Evolutionary conservation across 768 basidiomycete species (phyloP).

Genomic region (Kwoniella sp.): DNA sequence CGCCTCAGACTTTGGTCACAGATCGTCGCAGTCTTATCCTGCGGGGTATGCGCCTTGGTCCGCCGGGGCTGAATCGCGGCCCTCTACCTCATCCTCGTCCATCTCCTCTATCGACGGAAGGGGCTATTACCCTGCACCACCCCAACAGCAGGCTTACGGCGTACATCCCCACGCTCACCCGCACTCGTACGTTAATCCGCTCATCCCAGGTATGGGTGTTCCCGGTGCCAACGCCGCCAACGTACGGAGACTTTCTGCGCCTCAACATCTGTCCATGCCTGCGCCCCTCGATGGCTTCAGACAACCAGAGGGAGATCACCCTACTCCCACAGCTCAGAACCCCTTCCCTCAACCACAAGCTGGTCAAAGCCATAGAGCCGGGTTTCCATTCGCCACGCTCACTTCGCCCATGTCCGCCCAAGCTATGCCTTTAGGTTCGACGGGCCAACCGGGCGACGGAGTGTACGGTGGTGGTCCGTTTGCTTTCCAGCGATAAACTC

Average conservation of each 20-base stretch:
- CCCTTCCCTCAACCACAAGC: conserved; percentile 28
- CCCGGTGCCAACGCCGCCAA: conserved; percentile 3
- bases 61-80: conserved; percentile 22
- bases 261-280: conserved; percentile 38
- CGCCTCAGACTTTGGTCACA: conserved; percentile 18
- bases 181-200: background rate
- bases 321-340: conserved; percentile 44
- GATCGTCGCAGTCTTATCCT: conserved; percentile 21
- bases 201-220: background rate
- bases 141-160: conserved; percentile 3
- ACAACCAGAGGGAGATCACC: conserved; percentile 31
- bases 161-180: background rate
- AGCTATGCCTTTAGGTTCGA: background rate
- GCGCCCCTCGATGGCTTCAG: conserved; percentile 27
- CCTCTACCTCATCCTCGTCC: conserved; percentile 36
- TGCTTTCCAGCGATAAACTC: conserved; percentile 36
- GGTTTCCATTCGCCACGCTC: conserved; percentile 24
- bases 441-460: background rate
- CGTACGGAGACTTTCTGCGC: conserved; percentile 27
- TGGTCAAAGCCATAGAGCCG: conserved; percentile 1
- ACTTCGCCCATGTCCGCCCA: conserved; percentile 25
- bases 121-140: conserved; percentile 15
- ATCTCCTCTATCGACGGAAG: conserved; percentile 38
- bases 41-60: conserved; percentile 17
- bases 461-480: conserved; percentile 23